A percentile compares a stretch with the other conserved stretches of the same genome.
phyloP scores from a whole-genome alignment of 1,284 basidiomycete species.

The Singerocomus rubriflavus region DNA sequence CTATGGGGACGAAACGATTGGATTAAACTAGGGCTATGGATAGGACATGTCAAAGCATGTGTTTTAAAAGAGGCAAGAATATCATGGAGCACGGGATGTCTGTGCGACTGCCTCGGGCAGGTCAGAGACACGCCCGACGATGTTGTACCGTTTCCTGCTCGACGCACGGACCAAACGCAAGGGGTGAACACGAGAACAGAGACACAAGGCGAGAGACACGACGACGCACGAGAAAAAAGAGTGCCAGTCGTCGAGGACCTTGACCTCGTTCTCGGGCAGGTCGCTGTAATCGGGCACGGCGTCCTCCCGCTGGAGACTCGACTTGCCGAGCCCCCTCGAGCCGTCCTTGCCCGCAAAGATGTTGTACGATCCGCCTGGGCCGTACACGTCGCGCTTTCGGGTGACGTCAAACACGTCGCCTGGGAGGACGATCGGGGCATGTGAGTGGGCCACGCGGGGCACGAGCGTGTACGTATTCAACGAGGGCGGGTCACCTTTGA shows the following conservation, averaged over 20 bases:
- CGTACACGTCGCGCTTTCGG: constrained; percentile 79
- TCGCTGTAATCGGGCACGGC: constrained; percentile 86
- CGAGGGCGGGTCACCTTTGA: constrained; percentile 62
- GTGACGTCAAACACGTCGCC: constrained; percentile 86
- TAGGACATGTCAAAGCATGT: background rate
- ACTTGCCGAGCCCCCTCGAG: constrained; percentile 79
- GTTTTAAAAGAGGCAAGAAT: background rate
- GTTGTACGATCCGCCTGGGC: constrained; percentile 65
- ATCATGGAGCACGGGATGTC: background rate
- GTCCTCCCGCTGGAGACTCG: constrained; percentile 84
- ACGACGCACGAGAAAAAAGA: constrained; percentile 65
- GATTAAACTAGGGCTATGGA: constrained; percentile 2
- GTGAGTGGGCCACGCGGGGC: background rate
- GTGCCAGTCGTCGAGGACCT: constrained; percentile 91
- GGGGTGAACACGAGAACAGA: background rate
- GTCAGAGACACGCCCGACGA: constrained; percentile 67
- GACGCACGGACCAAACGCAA: background rate
- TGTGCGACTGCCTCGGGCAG: constrained; percentile 35
- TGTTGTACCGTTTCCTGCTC: constrained; percentile 75
- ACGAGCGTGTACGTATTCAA: constrained; percentile 1
- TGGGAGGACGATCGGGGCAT: constrained; percentile 23
- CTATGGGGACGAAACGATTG: too few relatives aligned
- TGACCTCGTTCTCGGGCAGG: constrained; percentile 72
- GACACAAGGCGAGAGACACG: too few relatives aligned
- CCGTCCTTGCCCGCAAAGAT: constrained; percentile 91